A percentile compares a stretch with the other conserved stretches of the same genome.
Evolutionary conservation across 129 eudicot genomes (phyloP).

Genomic region (Glebionis coronaria): DNA sequence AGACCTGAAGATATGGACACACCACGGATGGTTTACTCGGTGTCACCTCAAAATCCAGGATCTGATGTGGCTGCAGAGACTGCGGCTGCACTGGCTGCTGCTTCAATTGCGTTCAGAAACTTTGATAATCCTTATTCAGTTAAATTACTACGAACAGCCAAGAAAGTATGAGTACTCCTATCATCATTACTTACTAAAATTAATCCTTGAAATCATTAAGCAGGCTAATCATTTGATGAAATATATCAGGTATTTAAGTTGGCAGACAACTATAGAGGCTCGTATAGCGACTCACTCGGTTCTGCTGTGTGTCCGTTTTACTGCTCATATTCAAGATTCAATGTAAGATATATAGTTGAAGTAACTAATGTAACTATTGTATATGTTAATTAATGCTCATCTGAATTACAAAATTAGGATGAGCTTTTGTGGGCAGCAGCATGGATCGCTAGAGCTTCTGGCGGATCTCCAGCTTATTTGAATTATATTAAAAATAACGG

Average conservation of each 20-base stretch:
- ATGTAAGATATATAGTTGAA: constrained; percentile 48
- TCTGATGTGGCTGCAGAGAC: constrained; percentile 95
- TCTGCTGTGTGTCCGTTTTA: constrained; percentile 84
- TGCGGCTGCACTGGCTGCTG: constrained; percentile 88
- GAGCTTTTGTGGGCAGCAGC: constrained; percentile 70
- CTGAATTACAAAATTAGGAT: too few relatives aligned
- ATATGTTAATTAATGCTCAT: too few relatives aligned
- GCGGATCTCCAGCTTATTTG: neutral
- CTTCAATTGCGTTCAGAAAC: constrained; percentile 69
- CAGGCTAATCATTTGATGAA: constrained; percentile 1
- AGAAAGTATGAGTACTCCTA: constrained; percentile 27
- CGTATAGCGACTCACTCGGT: constrained; percentile 67
- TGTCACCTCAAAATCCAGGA: constrained; percentile 69
- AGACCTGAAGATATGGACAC: constrained; percentile 45
- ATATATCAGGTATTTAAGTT: constrained; percentile 65
- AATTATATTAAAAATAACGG: constrained; percentile 26
- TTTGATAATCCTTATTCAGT: constrained; percentile 68
- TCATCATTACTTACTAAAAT: neutral
- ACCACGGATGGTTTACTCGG: constrained; percentile 65
- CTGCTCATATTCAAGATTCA: constrained; percentile 88
- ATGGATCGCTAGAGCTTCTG: constrained; percentile 64
- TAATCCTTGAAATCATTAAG: neutral
- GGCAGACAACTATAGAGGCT: constrained; percentile 74
- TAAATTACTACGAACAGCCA: constrained; percentile 59
- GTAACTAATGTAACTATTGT: too few relatives aligned